phyloP scores from a whole-genome alignment of 179 eudicot genomes.

The Sideroxylon spinosum region DNA sequence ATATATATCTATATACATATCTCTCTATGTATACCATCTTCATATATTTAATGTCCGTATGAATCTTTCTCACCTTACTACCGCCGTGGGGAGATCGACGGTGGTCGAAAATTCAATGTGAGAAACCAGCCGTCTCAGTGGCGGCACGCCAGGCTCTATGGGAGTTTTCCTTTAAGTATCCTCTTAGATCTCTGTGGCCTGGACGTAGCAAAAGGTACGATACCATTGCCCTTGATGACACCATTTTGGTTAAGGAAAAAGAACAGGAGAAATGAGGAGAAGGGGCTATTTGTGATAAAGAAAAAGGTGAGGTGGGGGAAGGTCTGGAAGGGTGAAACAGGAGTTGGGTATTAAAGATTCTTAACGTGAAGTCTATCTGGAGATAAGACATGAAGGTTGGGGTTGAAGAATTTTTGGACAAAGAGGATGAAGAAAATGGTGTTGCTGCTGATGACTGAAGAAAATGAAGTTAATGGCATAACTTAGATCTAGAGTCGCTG shows the following conservation, averaged over 20 bases:
- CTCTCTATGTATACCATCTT: too few species aligned
- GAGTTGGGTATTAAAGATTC: slow-evolving; percentile 83
- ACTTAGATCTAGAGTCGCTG: too few species aligned
- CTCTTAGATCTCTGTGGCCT: slow-evolving; percentile 54
- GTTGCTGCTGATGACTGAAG: slow-evolving; percentile 12
- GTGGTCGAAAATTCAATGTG: slow-evolving; percentile 24
- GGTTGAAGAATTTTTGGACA: slow-evolving; percentile 15
- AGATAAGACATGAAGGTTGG: slow-evolving; percentile 22
- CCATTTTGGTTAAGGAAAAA: slow-evolving; percentile 45
- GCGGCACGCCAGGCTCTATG: slow-evolving; percentile 24
- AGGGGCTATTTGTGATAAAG: background rate
- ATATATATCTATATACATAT: too few species aligned
- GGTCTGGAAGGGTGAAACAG: slow-evolving; percentile 40
- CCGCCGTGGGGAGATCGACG: slow-evolving; percentile 26
- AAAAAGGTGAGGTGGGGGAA: slow-evolving; percentile 16
- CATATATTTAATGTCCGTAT: too few species aligned
- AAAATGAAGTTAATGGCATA: too few species aligned
- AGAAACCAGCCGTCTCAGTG: slow-evolving; percentile 11
- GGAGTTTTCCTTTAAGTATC: slow-evolving; percentile 57
- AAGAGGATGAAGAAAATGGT: slow-evolving; percentile 17
- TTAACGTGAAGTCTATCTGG: slow-evolving; percentile 60
- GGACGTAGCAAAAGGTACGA: slow-evolving; percentile 33
- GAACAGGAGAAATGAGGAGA: slow-evolving; percentile 18
- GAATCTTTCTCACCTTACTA: slow-evolving; percentile 67
- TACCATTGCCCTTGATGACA: too few species aligned